Conservation (phyloP, 768 basidiomycete genomes). For the Hortiboletus campestris region DNA sequence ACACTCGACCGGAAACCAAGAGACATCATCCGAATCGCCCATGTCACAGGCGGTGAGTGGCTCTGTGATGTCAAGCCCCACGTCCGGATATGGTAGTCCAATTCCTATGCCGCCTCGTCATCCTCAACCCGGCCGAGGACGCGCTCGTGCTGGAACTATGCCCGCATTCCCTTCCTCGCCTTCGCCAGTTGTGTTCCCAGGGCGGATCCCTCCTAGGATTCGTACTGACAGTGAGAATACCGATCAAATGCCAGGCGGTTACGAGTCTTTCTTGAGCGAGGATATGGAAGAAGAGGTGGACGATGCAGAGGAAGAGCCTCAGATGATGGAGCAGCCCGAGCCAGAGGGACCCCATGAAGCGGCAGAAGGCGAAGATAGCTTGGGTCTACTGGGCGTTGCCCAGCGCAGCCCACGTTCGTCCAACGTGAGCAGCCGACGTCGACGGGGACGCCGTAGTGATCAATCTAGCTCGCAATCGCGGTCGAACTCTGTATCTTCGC, state of each 20-base stretch:
- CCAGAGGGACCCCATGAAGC: constrained; percentile 57
- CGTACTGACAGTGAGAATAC: constrained; percentile 31
- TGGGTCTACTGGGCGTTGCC: constrained; percentile 53
- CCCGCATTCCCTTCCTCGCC: constrained; percentile 37
- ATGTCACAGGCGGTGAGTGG: constrained; percentile 41
- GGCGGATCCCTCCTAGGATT: constrained; percentile 22
- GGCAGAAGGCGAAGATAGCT: constrained; percentile 60
- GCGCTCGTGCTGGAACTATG: constrained; percentile 39
- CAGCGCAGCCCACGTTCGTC: constrained; percentile 48
- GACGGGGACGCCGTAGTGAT: constrained; percentile 34
- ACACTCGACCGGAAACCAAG: constrained; percentile 62
- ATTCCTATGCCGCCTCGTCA: constrained; percentile 53
- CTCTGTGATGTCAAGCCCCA: constrained; percentile 39
- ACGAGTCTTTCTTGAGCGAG: constrained; percentile 33
- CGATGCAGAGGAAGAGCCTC: constrained; percentile 32
- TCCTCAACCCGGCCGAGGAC: constrained; percentile 38
- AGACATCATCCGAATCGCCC: constrained; percentile 57
- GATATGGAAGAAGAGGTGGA: constrained; percentile 35
- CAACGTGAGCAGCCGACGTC: constrained; percentile 36
- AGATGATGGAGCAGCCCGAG: constrained; percentile 43
- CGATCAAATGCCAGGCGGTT: constrained; percentile 26
- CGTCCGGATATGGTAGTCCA: constrained; percentile 31
- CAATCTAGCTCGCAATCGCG: constrained; percentile 36
- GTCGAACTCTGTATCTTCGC: constrained; percentile 32
- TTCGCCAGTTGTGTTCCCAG: constrained; percentile 34